Evolutionary conservation across 2,329 filamentous ascomycete species (phyloP), one percentile per base, ranked within the genome.

Genomic region (Madurella fahalii): DNA sequence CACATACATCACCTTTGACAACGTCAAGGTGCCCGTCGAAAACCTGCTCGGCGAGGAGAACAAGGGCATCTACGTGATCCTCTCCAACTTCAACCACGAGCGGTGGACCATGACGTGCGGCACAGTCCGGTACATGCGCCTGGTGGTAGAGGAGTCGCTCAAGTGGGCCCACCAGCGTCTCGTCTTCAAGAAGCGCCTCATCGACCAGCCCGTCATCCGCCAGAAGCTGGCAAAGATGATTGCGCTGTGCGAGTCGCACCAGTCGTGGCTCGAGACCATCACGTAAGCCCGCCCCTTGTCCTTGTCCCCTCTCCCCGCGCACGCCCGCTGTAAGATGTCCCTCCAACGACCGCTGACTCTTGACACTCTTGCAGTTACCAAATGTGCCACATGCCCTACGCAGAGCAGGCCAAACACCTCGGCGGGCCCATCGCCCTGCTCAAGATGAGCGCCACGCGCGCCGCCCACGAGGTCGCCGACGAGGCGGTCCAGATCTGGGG

Each of bases 141-240:
- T 80, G 1, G 81, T 93, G 13, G 84, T 90, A 12, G 89, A 95
- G 69, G 90, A 95, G 68, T 93, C 85, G 64, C 74, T 95, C 59
- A 94, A 94, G 70, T 96, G 91, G 90, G 79, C 85, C 32, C 90
- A 94, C 74, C 91, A 95, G 73, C 85, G 90, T 47, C 77, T 91
- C 25, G 89, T 95, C 61, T 94, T 94, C 68, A 83, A 83, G 67
- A 93, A 93, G 77, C 85, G 85, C 30, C 78, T 95, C 40, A 86
- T 93, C 61, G 85, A 90, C 65, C 89, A 95, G 66, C 88, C 90
- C 20, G 88, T 90, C 43, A 92, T 95, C 64, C 81, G 86, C 17
- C 85, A 89, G 66, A 95, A 95, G 84, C 82, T 95, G 54, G 90
- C 90, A 58, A 89, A 89, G 68, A 94, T 95, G 89, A 94, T 95